These are phyloP conservation scores for Fusarium solani-melongenae DNA, from an alignment of 2,329 filamentous ascomycete species.

Conservation along the genomic window DNA sequence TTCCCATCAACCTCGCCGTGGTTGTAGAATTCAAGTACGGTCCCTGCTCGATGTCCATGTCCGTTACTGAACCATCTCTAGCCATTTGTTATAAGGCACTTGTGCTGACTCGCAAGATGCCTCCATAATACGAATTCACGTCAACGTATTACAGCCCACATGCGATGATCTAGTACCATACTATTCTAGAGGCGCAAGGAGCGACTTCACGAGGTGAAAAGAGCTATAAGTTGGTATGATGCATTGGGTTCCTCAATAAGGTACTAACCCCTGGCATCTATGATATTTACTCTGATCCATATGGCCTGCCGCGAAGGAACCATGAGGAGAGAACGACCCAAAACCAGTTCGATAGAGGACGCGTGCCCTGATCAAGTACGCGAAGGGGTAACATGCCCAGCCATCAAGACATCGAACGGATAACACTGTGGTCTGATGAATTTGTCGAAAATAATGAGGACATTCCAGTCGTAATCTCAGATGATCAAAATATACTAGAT, in stretches of 20 bases:
- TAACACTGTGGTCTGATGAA: background rate
- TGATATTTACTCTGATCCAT: no score
- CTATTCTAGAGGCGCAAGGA: background rate
- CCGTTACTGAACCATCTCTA: background rate
- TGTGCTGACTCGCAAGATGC: background rate
- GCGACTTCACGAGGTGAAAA: background rate
- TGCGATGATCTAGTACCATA: background rate
- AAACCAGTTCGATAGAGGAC: background rate
- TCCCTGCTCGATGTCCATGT: no score
- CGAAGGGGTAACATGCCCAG: background rate
- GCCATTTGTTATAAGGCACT: background rate
- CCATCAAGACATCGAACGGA: background rate
- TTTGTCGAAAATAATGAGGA: background rate
- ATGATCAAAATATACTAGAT: background rate
- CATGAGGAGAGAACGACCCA: background rate
- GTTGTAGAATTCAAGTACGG: background rate
- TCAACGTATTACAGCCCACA: background rate
- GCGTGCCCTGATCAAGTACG: background rate
- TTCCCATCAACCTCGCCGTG: background rate
- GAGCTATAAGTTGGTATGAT: background rate
- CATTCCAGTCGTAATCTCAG: background rate
- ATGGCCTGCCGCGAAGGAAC: no score
- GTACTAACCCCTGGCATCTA: background rate
- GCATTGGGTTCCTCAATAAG: background rate
- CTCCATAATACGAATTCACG: background rate